These are phyloP conservation scores for Sphagnum tenellum DNA, from an alignment of 225 moss, liverwort and hornwort genomes.

Conservation along the genomic window DNA sequence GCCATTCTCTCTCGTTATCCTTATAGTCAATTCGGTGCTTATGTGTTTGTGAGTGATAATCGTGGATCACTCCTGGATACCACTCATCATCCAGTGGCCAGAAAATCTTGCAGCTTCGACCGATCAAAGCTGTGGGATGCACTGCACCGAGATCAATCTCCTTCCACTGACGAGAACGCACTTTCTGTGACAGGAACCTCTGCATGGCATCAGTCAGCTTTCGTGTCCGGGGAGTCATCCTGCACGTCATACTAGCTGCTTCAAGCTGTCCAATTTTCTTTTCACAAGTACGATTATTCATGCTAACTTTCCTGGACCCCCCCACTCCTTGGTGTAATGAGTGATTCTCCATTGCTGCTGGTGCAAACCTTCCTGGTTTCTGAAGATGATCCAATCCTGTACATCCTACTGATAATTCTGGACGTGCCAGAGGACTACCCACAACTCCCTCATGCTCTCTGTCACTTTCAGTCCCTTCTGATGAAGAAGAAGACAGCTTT, in stretches of 20 bases:
- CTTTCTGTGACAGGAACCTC: conserved; percentile 78
- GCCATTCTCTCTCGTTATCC: conserved; percentile 89
- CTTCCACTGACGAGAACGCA: conserved; percentile 76
- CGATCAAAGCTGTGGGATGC: conserved; percentile 79
- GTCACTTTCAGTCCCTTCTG: conserved; percentile 57
- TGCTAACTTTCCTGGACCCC: conserved; percentile 20
- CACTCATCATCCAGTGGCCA: conserved; percentile 96
- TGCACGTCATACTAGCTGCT: conserved; percentile 22
- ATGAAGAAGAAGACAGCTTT: conserved; percentile 20
- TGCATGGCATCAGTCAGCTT: conserved; percentile 97
- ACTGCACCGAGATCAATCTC: conserved; percentile 85
- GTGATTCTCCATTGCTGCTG: conserved; percentile 7
- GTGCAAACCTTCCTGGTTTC: conserved; percentile 5
- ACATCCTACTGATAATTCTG: background rate
- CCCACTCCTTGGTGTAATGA: conserved; percentile 6
- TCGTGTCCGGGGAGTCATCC: conserved; percentile 87
- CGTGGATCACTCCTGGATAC: conserved; percentile 96
- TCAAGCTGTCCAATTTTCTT: conserved; percentile 17
- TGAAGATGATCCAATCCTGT: conserved; percentile 7
- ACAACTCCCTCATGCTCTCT: conserved; percentile 22
- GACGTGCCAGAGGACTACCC: background rate
- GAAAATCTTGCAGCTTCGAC: conserved; percentile 88
- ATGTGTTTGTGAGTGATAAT: conserved; percentile 61
- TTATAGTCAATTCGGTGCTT: conserved; percentile 94
- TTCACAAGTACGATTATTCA: conserved; percentile 12